These are phyloP conservation scores for Cucurbita moschata DNA, from an alignment of 306 rosid species.

Conservation along the genomic window DNA sequence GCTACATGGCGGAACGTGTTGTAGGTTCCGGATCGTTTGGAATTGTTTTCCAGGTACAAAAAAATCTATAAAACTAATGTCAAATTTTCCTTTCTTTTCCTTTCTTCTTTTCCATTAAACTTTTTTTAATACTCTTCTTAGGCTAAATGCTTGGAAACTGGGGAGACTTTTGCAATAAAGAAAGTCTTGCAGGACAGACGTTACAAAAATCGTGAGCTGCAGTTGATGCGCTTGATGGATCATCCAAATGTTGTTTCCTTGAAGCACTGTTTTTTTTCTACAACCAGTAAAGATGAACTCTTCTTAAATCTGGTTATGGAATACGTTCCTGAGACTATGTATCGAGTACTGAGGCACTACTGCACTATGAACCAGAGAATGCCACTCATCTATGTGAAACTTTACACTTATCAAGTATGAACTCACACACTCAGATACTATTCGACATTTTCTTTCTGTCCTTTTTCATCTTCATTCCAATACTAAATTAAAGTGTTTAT, in stretches of 20 bases:
- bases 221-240: slow-evolving; percentile 93
- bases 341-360: slow-evolving; percentile 69
- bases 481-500: slow-evolving; percentile 10
- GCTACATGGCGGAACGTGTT: slow-evolving; percentile 96
- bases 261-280: slow-evolving; percentile 83
- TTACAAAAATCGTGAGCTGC: slow-evolving; percentile 83
- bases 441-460: neutral
- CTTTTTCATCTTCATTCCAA: slow-evolving; percentile 1
- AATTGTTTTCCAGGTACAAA: slow-evolving; percentile 74
- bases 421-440: neutral
- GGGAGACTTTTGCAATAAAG: slow-evolving; percentile 81
- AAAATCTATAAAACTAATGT: neutral
- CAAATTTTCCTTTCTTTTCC: neutral
- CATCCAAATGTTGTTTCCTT: slow-evolving; percentile 73
- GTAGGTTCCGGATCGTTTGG: slow-evolving; percentile 98
- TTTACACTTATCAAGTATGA: slow-evolving; percentile 86
- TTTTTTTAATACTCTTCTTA: slow-evolving; percentile 18
- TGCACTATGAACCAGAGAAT: slow-evolving; percentile 70
- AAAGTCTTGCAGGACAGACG: slow-evolving; percentile 86
- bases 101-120: neutral
- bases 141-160: slow-evolving; percentile 94
- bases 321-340: slow-evolving; percentile 81
- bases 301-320: slow-evolving; percentile 90
- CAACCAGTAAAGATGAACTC: slow-evolving; percentile 73
- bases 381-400: slow-evolving; percentile 86